Evolutionary conservation across 352 stramenopile genomes (phyloP).

Genomic region (Plasmopara muralis): DNA sequence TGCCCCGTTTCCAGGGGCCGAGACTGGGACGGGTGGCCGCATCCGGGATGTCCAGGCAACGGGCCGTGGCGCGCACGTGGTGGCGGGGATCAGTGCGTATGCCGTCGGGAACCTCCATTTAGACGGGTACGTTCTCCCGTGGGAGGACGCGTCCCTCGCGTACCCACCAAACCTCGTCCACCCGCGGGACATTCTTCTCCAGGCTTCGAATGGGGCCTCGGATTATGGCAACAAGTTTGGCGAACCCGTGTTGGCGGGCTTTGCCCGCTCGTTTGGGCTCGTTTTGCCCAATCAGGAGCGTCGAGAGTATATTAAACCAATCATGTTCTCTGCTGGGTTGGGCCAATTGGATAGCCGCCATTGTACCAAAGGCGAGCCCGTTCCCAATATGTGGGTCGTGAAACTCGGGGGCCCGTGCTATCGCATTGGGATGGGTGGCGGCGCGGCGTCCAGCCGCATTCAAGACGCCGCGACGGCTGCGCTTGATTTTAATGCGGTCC

Average conservation of each 20-base stretch:
- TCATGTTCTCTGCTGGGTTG: conserved; percentile 99
- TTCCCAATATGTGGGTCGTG: conserved; percentile 95
- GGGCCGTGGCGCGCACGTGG: conserved; percentile 92
- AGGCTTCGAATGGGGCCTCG: conserved; percentile 96
- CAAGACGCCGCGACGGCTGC: conserved; percentile 90
- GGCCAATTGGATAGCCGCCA: conserved; percentile 94
- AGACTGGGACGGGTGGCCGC: conserved; percentile 96
- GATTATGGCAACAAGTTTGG: conserved; percentile 99
- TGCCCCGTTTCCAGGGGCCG: conserved; percentile 91
- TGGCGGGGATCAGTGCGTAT: conserved; percentile 89
- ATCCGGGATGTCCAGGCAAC: conserved; percentile 99
- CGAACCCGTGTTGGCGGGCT: conserved; percentile 98
- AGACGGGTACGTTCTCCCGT: conserved; percentile 93
- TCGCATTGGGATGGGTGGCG: conserved; percentile 98
- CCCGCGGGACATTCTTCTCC: conserved; percentile 94
- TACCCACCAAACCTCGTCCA: conserved; percentile 88
- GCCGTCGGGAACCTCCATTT: conserved; percentile 94
- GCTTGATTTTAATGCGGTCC: conserved; percentile 99
- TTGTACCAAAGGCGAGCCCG: conserved; percentile 90
- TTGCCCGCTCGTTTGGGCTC: conserved; percentile 96
- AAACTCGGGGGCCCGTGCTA: conserved; percentile 98
- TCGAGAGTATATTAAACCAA: conserved; percentile 99
- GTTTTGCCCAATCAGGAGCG: conserved; percentile 91
- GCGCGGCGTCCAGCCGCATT: conserved; percentile 94
- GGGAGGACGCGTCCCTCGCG: conserved; percentile 90